Conservation (phyloP, 495 filamentous ascomycete genomes). For the Tuber aestivum region DNA sequence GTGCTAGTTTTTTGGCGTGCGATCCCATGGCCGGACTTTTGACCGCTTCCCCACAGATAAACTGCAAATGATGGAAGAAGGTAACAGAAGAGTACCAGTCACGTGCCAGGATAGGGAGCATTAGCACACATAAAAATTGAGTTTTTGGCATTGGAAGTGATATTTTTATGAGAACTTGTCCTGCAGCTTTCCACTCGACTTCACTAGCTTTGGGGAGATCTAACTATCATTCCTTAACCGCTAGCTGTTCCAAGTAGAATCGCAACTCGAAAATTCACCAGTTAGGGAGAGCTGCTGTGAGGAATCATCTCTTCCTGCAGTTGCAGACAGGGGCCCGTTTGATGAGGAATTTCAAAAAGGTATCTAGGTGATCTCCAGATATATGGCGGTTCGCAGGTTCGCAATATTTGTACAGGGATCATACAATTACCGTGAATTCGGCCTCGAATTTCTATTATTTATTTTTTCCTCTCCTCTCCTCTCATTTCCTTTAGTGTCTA, state of each 20-base stretch:
- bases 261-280: not conserved
- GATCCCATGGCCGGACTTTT: not conserved
- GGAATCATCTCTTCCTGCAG: not conserved
- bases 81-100: not conserved
- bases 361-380: not conserved
- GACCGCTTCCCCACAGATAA: not conserved
- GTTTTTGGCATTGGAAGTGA: not conserved
- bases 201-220: not conserved
- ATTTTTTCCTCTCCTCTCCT: too few species aligned
- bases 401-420: too few species aligned
- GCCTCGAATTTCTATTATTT: too few species aligned
- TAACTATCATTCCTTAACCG: not conserved
- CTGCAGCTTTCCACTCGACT: not conserved
- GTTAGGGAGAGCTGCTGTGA: not conserved
- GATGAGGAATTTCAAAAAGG: not conserved
- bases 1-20: not conserved
- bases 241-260: not conserved
- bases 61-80: not conserved
- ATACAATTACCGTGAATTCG: too few species aligned
- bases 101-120: not conserved
- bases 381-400: not conserved
- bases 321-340: not conserved
- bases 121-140: not conserved
- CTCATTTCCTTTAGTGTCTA: too few species aligned
- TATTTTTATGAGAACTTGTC: not conserved